These are phyloP conservation scores for Scenedesmus sp. DNA, from an alignment of 163 green algal species.

Conservation along the genomic window DNA sequence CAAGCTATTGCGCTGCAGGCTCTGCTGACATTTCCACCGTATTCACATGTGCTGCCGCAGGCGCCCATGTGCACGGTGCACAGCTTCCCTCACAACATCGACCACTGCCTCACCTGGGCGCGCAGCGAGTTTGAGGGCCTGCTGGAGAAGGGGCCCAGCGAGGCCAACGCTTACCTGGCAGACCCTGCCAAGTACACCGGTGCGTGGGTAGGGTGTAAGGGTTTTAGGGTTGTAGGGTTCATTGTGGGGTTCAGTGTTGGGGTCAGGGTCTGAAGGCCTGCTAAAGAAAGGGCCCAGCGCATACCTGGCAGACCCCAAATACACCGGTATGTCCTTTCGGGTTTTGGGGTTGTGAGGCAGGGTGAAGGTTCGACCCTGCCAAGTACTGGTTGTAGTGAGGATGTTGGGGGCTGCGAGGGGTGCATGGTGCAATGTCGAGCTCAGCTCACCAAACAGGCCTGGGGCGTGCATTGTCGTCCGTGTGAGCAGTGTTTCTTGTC, in stretches of 20 bases:
- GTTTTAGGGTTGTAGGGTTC: neutral
- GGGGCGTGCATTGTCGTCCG: too few species aligned
- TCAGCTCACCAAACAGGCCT: too few species aligned
- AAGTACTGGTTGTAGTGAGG: too few species aligned
- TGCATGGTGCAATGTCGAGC: too few species aligned
- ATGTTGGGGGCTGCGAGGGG: too few species aligned
- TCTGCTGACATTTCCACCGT: neutral
- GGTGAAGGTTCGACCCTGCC: too few species aligned
- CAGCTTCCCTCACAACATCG: conserved; percentile 99
- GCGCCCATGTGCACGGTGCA: conserved; percentile 99
- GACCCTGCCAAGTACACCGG: conserved; percentile 87
- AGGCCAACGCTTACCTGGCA: conserved; percentile 93
- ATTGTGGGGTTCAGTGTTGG: neutral
- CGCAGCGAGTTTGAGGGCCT: conserved; percentile 96
- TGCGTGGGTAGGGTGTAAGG: conserved; percentile 10
- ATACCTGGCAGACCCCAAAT: neutral
- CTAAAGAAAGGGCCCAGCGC: too few species aligned
- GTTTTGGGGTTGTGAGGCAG: too few species aligned
- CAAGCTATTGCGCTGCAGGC: too few species aligned
- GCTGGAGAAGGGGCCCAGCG: conserved; percentile 89
- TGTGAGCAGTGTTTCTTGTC: too few species aligned
- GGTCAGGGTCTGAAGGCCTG: neutral
- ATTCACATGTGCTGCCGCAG: conserved; percentile 56
- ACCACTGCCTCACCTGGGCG: conserved; percentile 97
- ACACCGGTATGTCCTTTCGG: neutral